Evolutionary conservation across 352 stramenopile species (phyloP).

Genomic region (Halophytophthora batemanensis): DNA sequence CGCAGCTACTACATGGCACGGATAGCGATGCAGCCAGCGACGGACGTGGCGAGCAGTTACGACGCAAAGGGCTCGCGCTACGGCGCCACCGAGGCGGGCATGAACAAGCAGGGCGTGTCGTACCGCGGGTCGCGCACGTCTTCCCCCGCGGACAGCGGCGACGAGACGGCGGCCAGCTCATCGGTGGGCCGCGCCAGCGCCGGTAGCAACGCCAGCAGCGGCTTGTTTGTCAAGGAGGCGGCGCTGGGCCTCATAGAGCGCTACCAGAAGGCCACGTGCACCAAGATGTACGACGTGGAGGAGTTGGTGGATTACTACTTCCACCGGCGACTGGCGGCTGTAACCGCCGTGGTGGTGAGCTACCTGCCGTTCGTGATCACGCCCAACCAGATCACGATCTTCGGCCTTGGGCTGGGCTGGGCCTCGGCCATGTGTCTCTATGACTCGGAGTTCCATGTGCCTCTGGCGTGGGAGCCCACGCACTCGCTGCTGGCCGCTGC

Average conservation of each 20-base stretch:
- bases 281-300: constrained; percentile 88
- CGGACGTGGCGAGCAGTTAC: constrained; percentile 1
- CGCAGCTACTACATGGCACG: not conserved
- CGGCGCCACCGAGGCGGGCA: constrained; percentile 19
- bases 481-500: constrained; percentile 50
- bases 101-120: constrained; percentile 12
- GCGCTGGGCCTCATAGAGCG: constrained; percentile 52
- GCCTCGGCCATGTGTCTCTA: constrained; percentile 65
- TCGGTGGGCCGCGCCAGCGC: constrained; percentile 14
- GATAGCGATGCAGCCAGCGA: constrained; percentile 13
- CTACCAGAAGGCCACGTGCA: constrained; percentile 67
- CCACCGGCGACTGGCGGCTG: constrained; percentile 68
- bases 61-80: constrained; percentile 17
- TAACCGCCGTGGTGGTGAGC: constrained; percentile 73
- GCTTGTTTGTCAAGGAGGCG: constrained; percentile 24
- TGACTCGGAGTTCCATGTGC: constrained; percentile 78
- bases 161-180: constrained; percentile 29
- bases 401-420: constrained; percentile 71
- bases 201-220: constrained; percentile 17
- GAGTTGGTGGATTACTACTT: constrained; percentile 86
- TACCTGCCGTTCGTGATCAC: constrained; percentile 84
- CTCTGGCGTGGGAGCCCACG: constrained; percentile 54
- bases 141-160: constrained; percentile 32
- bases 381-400: constrained; percentile 85
- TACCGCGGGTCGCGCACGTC: constrained; percentile 33